These are phyloP conservation scores for Ceratobasidium sp. DNA, from an alignment of 1,284 basidiomycete genomes.

Conservation along the genomic window DNA sequence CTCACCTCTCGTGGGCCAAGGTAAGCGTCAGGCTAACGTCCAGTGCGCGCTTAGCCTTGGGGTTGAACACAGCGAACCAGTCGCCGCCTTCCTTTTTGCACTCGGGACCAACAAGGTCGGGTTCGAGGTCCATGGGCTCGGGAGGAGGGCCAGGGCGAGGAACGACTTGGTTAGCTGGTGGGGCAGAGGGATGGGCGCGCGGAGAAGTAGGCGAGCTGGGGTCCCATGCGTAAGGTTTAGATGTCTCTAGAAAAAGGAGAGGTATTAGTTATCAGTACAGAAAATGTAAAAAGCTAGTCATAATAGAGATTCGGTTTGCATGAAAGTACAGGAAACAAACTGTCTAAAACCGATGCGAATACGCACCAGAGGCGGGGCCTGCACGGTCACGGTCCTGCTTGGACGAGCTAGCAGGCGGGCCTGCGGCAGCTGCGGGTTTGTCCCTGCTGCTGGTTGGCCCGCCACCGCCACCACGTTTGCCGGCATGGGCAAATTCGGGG, in stretches of 20 bases:
- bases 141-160: constrained; percentile 24
- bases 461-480: constrained; percentile 22
- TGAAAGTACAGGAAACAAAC: constrained; percentile 23
- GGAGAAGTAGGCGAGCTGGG: constrained; percentile 42
- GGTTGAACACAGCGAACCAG: constrained; percentile 96
- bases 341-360: constrained; percentile 28
- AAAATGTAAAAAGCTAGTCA: constrained; percentile 26
- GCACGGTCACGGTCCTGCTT: constrained; percentile 45
- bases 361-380: constrained; percentile 37
- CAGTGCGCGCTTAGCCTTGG: constrained; percentile 79
- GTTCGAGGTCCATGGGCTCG: constrained; percentile 58
- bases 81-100: constrained; percentile 85
- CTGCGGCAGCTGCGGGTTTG: constrained; percentile 37
- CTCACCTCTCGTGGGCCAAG: constrained; percentile 90
- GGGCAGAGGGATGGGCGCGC: constrained; percentile 40
- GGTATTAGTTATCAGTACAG: constrained; percentile 14
- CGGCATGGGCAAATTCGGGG: constrained; percentile 42
- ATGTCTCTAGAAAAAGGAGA: constrained; percentile 33
- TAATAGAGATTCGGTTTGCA: no score
- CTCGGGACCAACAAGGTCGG: constrained; percentile 61
- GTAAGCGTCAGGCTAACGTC: constrained; percentile 93
- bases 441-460: constrained; percentile 29
- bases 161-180: constrained; percentile 42
- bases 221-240: constrained; percentile 24
- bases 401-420: constrained; percentile 28